phyloP scores from a whole-genome alignment of 495 filamentous ascomycete genomes.

The Jackrogersella minutella region DNA sequence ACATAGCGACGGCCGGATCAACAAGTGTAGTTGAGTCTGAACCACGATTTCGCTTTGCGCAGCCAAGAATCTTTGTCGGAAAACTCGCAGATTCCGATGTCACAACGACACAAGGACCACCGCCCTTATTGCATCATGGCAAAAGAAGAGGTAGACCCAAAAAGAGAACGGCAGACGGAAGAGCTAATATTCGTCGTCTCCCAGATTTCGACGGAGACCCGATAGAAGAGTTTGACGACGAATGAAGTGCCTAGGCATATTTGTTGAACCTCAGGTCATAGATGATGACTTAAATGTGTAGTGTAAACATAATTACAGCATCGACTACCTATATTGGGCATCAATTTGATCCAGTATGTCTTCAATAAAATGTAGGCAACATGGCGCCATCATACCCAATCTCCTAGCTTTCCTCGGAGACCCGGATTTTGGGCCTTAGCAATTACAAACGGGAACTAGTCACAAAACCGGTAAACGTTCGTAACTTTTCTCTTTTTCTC shows the following conservation, averaged over 20 bases:
- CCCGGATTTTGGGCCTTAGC: constrained; percentile 6
- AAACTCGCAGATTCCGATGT: constrained; percentile 33
- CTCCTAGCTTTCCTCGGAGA: constrained; percentile 3
- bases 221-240: constrained; percentile 54
- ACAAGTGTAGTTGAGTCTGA: constrained; percentile 24
- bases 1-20: constrained; percentile 33
- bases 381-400: neutral
- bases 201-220: constrained; percentile 56
- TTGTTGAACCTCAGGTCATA: neutral
- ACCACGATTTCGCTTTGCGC: constrained; percentile 46
- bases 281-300: neutral
- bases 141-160: constrained; percentile 44
- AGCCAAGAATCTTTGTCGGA: constrained; percentile 54
- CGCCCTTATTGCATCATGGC: constrained; percentile 6
- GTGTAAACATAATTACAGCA: neutral
- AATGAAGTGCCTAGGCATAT: constrained; percentile 8
- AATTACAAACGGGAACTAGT: constrained; percentile 8
- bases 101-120: neutral
- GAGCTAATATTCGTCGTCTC: constrained; percentile 51
- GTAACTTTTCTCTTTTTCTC: neutral
- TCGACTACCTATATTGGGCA: constrained; percentile 1
- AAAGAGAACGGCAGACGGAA: constrained; percentile 47
- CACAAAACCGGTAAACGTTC: neutral
- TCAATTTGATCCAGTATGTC: neutral
- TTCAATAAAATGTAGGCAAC: neutral